Conservation (phyloP, 164 flowering plant genomes). For the Platanus orientalis region DNA sequence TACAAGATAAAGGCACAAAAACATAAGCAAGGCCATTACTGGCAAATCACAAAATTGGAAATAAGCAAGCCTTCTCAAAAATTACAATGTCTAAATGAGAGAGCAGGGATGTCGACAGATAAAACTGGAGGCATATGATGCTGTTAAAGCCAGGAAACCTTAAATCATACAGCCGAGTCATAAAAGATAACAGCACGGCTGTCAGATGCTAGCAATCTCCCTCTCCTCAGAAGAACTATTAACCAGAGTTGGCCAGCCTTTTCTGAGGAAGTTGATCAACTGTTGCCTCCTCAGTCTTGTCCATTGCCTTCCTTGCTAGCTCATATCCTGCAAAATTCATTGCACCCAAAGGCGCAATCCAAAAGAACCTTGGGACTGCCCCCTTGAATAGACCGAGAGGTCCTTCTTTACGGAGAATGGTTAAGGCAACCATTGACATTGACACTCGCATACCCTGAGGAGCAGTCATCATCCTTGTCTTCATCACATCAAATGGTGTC, state of each 20-base stretch:
- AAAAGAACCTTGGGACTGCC: slow-evolving; percentile 92
- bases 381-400: slow-evolving; percentile 95
- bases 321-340: slow-evolving; percentile 99
- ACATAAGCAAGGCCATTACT: no score
- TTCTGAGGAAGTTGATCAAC: slow-evolving; percentile 36
- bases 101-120: not conserved
- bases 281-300: slow-evolving; percentile 40
- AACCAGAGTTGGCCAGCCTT: slow-evolving; percentile 33
- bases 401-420: slow-evolving; percentile 84
- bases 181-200: not conserved
- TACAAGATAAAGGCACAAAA: not conserved
- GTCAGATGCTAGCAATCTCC: not conserved
- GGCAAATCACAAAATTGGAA: not conserved
- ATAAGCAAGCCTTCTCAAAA: not conserved
- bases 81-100: not conserved
- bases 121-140: no score
- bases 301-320: slow-evolving; percentile 89
- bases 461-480: slow-evolving; percentile 98
- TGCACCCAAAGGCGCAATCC: slow-evolving; percentile 99
- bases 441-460: slow-evolving; percentile 65
- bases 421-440: slow-evolving; percentile 65
- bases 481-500: slow-evolving; percentile 97
- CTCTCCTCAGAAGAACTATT: not conserved
- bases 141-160: no score
- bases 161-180: not conserved